These are phyloP conservation scores for Saururus chinensis DNA, from an alignment of 164 flowering plant species.

Conservation along the genomic window DNA sequence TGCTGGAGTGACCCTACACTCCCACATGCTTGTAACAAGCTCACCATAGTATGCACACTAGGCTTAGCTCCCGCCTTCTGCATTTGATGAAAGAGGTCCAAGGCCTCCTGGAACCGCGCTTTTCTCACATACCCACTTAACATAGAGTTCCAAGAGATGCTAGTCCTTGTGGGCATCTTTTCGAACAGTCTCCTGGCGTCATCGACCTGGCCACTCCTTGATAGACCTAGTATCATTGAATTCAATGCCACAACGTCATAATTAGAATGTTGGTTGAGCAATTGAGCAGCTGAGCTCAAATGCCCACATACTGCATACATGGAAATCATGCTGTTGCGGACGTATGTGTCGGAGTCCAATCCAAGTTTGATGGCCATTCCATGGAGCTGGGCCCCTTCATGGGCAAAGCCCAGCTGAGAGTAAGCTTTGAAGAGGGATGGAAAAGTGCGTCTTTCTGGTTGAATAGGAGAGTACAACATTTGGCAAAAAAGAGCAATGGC, in stretches of 20 bases:
- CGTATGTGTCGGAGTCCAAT: constrained; percentile 39
- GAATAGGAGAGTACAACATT: constrained; percentile 36
- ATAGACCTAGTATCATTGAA: constrained; percentile 55
- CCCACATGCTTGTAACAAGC: constrained; percentile 59
- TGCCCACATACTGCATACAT: constrained; percentile 60
- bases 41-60: constrained; percentile 54
- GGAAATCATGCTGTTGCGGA: constrained; percentile 46
- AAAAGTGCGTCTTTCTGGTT: constrained; percentile 37
- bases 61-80: constrained; percentile 37
- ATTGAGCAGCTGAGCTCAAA: constrained; percentile 29
- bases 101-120: constrained; percentile 45
- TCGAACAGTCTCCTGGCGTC: constrained; percentile 47
- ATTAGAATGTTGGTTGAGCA: constrained; percentile 40
- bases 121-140: constrained; percentile 71
- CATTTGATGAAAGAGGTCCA: constrained; percentile 51
- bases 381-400: constrained; percentile 57
- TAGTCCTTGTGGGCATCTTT: constrained; percentile 36
- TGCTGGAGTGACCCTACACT: constrained; percentile 51
- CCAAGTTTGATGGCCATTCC: constrained; percentile 55
- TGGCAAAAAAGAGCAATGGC: constrained; percentile 47
- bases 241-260: constrained; percentile 68
- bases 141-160: constrained; percentile 66
- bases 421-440: constrained; percentile 76
- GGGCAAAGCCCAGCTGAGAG: constrained; percentile 43
- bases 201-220: constrained; percentile 45